Evolutionary conservation across 805 yeast species (phyloP).

Genomic region (Barnettozyma wickerhamii): DNA sequence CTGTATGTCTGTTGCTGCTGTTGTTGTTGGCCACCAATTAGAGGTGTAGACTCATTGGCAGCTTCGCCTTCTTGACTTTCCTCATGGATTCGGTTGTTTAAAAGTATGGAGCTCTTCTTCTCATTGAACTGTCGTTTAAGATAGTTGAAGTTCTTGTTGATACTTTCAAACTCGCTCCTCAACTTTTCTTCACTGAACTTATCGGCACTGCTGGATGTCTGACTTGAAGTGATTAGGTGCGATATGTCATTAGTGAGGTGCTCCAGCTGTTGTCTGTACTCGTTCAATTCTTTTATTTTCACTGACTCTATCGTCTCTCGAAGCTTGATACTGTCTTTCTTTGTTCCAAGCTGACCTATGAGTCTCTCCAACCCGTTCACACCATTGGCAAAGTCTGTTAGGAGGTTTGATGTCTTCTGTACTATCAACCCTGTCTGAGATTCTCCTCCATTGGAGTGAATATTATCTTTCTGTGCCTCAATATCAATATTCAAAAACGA

Average conservation of each 20-base stretch:
- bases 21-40: constrained; percentile 25
- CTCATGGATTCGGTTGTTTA: constrained; percentile 27
- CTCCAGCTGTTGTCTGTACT: constrained; percentile 29
- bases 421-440: constrained; percentile 21
- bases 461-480: constrained; percentile 23
- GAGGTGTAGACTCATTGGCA: constrained; percentile 19
- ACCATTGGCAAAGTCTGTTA: constrained; percentile 42
- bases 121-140: constrained; percentile 46
- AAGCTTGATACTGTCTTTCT: constrained; percentile 31
- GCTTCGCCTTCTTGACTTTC: constrained; percentile 17
- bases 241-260: constrained; percentile 26
- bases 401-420: constrained; percentile 22
- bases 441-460: constrained; percentile 4
- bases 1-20: constrained; percentile 33
- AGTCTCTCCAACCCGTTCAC: constrained; percentile 47
- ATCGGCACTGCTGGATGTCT: constrained; percentile 15
- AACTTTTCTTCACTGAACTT: constrained; percentile 37
- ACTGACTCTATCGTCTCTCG: constrained; percentile 30
- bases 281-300: constrained; percentile 20
- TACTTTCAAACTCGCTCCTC: constrained; percentile 48
- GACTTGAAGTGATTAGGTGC: constrained; percentile 16
- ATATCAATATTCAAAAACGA: constrained; percentile 27
- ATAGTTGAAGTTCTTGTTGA: constrained; percentile 41
- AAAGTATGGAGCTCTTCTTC: constrained; percentile 36
- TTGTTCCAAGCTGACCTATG: constrained; percentile 47